Evolutionary conservation across 2,329 filamentous ascomycete species (phyloP).

Genomic region (Alternaria atra): DNA sequence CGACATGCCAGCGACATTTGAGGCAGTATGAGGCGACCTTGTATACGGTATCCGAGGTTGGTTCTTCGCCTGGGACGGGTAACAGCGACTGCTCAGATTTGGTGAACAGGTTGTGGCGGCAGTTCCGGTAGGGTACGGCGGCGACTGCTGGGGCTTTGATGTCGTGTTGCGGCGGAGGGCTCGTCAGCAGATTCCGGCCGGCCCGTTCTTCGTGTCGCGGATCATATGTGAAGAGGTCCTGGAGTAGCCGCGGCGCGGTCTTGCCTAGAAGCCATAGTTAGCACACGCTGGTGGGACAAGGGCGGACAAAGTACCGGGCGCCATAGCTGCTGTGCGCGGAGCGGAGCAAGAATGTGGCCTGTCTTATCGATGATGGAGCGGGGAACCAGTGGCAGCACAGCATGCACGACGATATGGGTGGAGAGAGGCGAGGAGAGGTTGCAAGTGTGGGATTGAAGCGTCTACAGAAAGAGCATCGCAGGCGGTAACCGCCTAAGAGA

Average conservation of each 20-base stretch:
- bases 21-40: slow-evolving; percentile 69
- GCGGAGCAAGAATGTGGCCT: slow-evolving; percentile 9
- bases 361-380: slow-evolving; percentile 5
- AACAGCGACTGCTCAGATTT: slow-evolving; percentile 65
- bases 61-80: slow-evolving; percentile 54
- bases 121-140: slow-evolving; percentile 56
- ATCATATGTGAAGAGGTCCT: slow-evolving; percentile 63
- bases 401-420: slow-evolving; percentile 13
- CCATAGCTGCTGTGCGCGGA: slow-evolving; percentile 22
- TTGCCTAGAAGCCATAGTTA: slow-evolving; percentile 52
- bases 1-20: slow-evolving; percentile 69
- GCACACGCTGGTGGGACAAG: slow-evolving; percentile 10
- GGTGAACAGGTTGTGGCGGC: slow-evolving; percentile 66
- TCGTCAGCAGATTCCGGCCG: slow-evolving; percentile 65
- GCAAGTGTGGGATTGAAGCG: slow-evolving; percentile 21
- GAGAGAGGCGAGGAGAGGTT: slow-evolving; percentile 17
- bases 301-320: slow-evolving; percentile 30
- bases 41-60: slow-evolving; percentile 56
- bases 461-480: slow-evolving; percentile 23
- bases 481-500: slow-evolving; percentile 26
- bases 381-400: slow-evolving; percentile 1
- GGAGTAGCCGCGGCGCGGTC: slow-evolving; percentile 60
- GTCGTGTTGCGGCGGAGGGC: slow-evolving; percentile 64
- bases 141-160: slow-evolving; percentile 44
- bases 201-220: slow-evolving; percentile 56